Evolutionary conservation across 2,329 filamentous ascomycete genomes (phyloP).

Genomic region (Pestalotiopsis sp.): DNA sequence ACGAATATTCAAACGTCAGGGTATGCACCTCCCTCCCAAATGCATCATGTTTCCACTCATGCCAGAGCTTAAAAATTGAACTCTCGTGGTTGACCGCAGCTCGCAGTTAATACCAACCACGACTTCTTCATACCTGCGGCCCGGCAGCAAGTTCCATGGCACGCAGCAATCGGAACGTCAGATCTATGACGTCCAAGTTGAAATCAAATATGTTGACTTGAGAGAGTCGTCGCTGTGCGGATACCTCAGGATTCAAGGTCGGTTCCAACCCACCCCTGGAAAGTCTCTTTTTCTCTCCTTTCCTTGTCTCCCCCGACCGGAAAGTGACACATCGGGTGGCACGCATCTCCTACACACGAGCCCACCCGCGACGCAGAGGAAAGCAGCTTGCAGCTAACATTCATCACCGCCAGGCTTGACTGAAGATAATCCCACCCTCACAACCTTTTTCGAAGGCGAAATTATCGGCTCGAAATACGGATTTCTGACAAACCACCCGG

Average conservation of each 20-base stretch:
- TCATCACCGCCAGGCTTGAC: constrained; percentile 68
- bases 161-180: constrained; percentile 93
- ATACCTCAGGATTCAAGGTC: constrained; percentile 93
- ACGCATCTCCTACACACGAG: background rate
- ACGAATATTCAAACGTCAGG: constrained; percentile 55
- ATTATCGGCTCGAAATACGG: constrained; percentile 94
- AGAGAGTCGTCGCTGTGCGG: constrained; percentile 92
- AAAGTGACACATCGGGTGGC: background rate
- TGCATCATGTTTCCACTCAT: background rate
- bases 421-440: constrained; percentile 94
- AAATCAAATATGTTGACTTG: constrained; percentile 96
- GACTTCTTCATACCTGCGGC: constrained; percentile 82
- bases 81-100: background rate
- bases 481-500: constrained; percentile 86
- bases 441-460: constrained; percentile 97
- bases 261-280: constrained; percentile 21
- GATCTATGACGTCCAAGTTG: constrained; percentile 92
- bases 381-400: background rate
- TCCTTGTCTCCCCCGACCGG: background rate
- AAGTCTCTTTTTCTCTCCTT: background rate
- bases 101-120: constrained; percentile 71
- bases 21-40: constrained; percentile 37
- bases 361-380: background rate
- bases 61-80: background rate
- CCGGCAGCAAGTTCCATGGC: constrained; percentile 85